Evolutionary conservation across 2,329 filamentous ascomycete species (phyloP), one percentile per base, ranked within the genome.

Genomic region (Annulohypoxylon truncatum): DNA sequence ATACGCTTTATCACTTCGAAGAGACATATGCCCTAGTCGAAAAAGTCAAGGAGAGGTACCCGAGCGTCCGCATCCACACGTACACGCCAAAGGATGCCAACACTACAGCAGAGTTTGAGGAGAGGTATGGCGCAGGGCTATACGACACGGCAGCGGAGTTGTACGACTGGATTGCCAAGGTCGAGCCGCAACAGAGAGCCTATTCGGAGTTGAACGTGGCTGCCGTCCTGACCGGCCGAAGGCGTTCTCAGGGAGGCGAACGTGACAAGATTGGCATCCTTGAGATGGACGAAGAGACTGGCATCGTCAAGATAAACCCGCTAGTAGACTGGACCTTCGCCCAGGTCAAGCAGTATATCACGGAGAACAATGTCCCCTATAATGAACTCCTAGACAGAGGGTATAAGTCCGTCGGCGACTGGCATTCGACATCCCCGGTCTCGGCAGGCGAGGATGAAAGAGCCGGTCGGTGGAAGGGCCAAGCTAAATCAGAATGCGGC

Each of bases 361-460:
- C 89, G 74, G 90, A 92, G 75, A 88, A 97, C 84, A 82, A 93
- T 66, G 94, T 99, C 3, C 96, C 96, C 0, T 98, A 97, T 85
- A 99, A 99, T 79, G 89, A 87, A 67, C 87, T 99, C 28, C 87
- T 99, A 48, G 93, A 97, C 81, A 86, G 85, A 64, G 96, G 96
- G n/a, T 99, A 99, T 87, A 97, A 98, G 87, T 97, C 93, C 71
- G 87, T 99, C 68, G 96, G 96, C 67, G 96, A 99, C 84, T 98
- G 94, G 93, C 96, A 99, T 85, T 97, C 94, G 53, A 99, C 96
- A 3, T 91, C 89, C 73, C 94, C 96, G 10, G 94, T 98, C 66
- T 89, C 86, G 69, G 93, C 95, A 64, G 92, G 92, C 71, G 96
- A 99, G 82, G 96, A 98, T 75, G 96, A 99, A 87, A 91, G 96